Percentiles rank a stretch among this genome's conserved stretches.
Evolutionary conservation across 2,329 filamentous ascomycete genomes (phyloP).

Genomic region (Fusarium cicatricum): DNA sequence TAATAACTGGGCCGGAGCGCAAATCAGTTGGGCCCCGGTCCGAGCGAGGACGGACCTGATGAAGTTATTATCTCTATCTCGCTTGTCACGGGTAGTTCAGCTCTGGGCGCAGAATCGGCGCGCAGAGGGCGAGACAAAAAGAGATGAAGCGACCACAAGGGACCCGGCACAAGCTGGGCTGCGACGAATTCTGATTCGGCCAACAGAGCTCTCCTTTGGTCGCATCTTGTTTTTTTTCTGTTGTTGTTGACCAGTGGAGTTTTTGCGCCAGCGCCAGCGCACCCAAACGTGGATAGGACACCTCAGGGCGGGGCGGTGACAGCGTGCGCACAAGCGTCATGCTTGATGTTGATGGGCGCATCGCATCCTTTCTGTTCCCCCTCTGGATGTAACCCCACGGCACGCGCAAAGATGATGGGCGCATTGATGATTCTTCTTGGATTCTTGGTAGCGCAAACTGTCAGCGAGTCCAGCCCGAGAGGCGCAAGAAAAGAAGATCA

Average conservation of each 20-base stretch:
- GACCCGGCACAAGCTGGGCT: conserved; percentile 34
- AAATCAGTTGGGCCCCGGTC: conserved; percentile 19
- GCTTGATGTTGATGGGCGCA: conserved; percentile 41
- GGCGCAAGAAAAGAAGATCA: neutral
- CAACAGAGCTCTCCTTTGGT: conserved; percentile 30
- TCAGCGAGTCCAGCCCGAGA: conserved; percentile 1
- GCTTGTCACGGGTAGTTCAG: conserved; percentile 24
- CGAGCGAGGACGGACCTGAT: conserved; percentile 20
- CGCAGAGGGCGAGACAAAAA: conserved; percentile 14
- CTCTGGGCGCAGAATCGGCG: conserved; percentile 4
- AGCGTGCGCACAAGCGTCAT: conserved; percentile 43
- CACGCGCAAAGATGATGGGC: conserved; percentile 14
- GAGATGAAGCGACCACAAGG: conserved; percentile 31
- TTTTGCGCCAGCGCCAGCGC: conserved; percentile 40
- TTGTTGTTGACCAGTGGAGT: conserved; percentile 40
- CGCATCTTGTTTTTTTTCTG: conserved; percentile 38
- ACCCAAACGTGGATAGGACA: conserved; percentile 38
- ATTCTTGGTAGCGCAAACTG: neutral
- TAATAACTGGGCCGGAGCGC: conserved; percentile 23
- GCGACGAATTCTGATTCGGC: conserved; percentile 39
- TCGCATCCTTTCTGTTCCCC: conserved; percentile 27
- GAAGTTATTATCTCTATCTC: conserved; percentile 29
- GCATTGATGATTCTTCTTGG: conserved; percentile 21
- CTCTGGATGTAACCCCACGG: conserved; percentile 34
- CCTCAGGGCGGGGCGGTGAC: conserved; percentile 43